These are phyloP conservation scores for Monosporascus sp. DNA, from an alignment of 2,329 filamentous ascomycete genomes.

Conservation along the genomic window DNA sequence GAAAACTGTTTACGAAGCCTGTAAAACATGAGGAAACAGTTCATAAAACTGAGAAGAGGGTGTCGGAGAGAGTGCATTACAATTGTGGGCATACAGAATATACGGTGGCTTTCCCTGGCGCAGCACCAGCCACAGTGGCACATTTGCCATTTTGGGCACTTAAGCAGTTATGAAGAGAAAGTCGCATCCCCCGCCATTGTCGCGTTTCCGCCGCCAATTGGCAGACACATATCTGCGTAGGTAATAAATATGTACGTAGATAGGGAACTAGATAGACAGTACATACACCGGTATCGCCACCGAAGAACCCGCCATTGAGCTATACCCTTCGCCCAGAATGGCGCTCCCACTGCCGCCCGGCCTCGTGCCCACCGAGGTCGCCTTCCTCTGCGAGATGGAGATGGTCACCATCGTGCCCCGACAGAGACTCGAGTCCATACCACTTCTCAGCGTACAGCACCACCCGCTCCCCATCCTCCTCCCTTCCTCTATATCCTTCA, in stretches of 20 bases:
- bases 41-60: no score
- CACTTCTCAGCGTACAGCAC: slow-evolving; percentile 73
- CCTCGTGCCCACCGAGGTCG: slow-evolving; percentile 80
- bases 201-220: neutral
- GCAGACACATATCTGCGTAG: neutral
- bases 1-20: no score
- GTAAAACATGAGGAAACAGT: no score
- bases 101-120: no score
- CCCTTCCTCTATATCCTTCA: slow-evolving; percentile 18
- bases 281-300: neutral
- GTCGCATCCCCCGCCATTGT: neutral
- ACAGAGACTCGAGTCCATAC: slow-evolving; percentile 80
- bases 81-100: no score
- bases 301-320: slow-evolving; percentile 6
- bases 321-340: slow-evolving; percentile 12
- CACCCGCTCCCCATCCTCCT: slow-evolving; percentile 6
- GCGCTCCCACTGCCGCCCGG: slow-evolving; percentile 33
- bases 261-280: no score
- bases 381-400: slow-evolving; percentile 97
- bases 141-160: no score
- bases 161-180: neutral
- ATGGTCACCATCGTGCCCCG: slow-evolving; percentile 88
- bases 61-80: no score
- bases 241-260: neutral
- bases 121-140: no score